Conservation (phyloP, 2,329 filamentous ascomycete species). For the Tolypocladium tropicale region DNA sequence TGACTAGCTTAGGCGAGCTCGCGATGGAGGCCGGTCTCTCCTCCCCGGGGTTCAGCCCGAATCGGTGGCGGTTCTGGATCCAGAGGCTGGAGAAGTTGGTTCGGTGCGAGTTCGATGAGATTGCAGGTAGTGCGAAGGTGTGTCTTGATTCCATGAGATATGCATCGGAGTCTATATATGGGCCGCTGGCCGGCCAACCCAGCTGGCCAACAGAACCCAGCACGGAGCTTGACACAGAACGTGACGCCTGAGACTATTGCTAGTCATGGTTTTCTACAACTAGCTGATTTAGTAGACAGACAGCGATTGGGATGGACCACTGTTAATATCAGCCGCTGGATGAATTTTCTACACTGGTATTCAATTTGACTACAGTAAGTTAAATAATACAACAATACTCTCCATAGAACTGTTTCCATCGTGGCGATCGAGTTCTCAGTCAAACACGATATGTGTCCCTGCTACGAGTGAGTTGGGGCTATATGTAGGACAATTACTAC, state of each 20-base stretch:
- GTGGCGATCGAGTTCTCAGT: not conserved
- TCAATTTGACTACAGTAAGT: not conserved
- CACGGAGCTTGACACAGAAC: not conserved
- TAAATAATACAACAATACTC: not conserved
- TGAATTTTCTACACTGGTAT: not conserved
- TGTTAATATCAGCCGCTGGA: too few species aligned
- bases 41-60: not conserved
- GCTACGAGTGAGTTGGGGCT: too few species aligned
- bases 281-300: not conserved
- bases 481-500: too few species aligned
- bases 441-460: not conserved
- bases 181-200: not conserved
- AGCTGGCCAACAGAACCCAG: not conserved
- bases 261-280: not conserved
- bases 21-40: not conserved
- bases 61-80: slow-evolving; percentile 1
- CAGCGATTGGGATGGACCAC: not conserved
- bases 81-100: not conserved
- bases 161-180: not conserved
- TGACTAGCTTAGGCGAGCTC: not conserved
- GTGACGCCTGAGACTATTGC: not conserved
- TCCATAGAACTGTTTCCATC: not conserved
- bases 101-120: not conserved
- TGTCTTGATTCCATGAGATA: not conserved
- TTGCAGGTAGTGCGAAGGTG: not conserved